Base-by-base conservation (phyloP, 1,284 basidiomycete genomes). In the Sanghuangporus sanghuang region DNA sequence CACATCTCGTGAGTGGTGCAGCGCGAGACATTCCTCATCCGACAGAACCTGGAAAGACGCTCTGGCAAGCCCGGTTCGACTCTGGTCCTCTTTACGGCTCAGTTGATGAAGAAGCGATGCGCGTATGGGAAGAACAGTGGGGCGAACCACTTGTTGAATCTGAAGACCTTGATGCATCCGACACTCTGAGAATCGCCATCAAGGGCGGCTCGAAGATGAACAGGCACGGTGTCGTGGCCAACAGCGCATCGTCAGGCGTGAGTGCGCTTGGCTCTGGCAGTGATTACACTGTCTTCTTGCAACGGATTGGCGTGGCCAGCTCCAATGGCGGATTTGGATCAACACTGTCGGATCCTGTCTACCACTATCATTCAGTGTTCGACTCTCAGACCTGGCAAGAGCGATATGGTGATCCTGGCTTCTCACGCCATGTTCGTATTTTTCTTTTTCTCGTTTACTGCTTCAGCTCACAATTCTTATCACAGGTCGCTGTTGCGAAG, bases 281-380 rank as follows among this genome's bases (percentile, higher is more conserved):
- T 38, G 90, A 92, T 72, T 92, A 79, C 70, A 92, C 90, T 8
- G 79, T 82, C 14, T 85, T 79, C 60, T 57, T 68, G 50, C 67
- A 68, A 38, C 67, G 64, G 54, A 75, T 84, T 59, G 83, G 83
- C 39, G 81, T 84, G 57, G 78, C 85, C 23, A 83, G 83, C 66
- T 73, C 78, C 48, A 77, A 86, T 68, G 76, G 81, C 56, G 83
- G 83, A 6, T 88, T 87, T 67, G 69, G 71, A 1, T 70, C 70
- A 5, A 79, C 80, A 18, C 70, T 71, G 16, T 73, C 74, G 54
- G 88, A 90, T 69, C 78, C 91, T 1, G 84, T 86, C 2, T 91
- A 90, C 70, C 90, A 91, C 71, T 91, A 90, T 70, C 86, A 89
- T 73, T 89, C 86, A 8, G 81, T 92, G 67, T 94, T 86, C 71